Evolutionary conservation across 257 asterid genomes (phyloP), one percentile per base, ranked within the genome.

Genomic region (Lycium barbarum): DNA sequence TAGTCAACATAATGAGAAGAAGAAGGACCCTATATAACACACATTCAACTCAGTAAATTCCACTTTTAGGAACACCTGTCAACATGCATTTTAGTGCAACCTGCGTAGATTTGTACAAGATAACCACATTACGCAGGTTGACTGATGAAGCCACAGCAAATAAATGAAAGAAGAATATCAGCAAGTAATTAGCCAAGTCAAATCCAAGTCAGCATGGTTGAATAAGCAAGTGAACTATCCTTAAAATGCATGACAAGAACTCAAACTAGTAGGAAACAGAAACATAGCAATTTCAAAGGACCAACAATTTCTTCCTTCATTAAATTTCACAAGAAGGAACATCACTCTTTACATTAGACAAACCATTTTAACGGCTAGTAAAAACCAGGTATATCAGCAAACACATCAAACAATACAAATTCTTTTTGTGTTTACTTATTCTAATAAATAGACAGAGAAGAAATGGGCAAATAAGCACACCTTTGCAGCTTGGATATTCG

Each of bases 401-500:
- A n/a, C 65, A 63, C 33, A 59, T 20, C 61, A 73, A 20, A 6
- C 36, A 15, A 71, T 38, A 59, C 73, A 62, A 26, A 68, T 12
- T 10, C 17, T 40, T 20, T 10, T 35, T 2, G 49, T 36, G 14
- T 53, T 17, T 12, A 47, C 10, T 49, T 18, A 47, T 71, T 68
- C 63, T 7, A 51, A 33, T 26, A 3, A 47, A 20, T 61, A 35
- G 15, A 74, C 12, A 54, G 10, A 54, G 51, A 62, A 3, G 38
- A 47, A 51, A 59, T 80, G 79, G 20, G 71, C 76, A 36, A 73
- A 12, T 17, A 22, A 54, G 35, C 66, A 33, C 83, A 95, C 99
- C 99, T 95, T 96, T 10, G 99, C 95, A 58, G 99, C 99, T 87
- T 96, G 99, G 84, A 95, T 95, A 84, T 94, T 95, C 14, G 92